Evolutionary conservation across 352 stramenopile genomes (phyloP).

Genomic region (Pythium vanterpoolii): DNA sequence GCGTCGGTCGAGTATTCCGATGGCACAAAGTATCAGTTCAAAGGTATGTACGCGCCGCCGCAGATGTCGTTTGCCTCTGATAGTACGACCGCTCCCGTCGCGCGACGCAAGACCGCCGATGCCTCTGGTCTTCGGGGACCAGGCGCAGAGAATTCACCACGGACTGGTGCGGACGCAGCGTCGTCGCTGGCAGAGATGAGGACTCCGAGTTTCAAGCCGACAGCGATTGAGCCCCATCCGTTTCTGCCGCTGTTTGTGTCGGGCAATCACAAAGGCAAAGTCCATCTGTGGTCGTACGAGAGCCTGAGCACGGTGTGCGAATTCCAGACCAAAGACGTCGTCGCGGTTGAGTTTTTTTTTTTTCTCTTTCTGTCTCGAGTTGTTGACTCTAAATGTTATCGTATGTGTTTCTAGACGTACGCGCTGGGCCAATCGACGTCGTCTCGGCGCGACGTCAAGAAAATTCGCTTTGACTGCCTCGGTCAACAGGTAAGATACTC

Average conservation of each 20-base stretch:
- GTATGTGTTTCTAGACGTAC: conserved; percentile 37
- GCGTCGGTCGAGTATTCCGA: conserved; percentile 65
- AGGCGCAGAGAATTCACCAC: conserved; percentile 8
- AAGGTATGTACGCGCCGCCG: conserved; percentile 67
- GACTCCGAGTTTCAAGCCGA: conserved; percentile 71
- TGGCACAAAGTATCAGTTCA: conserved; percentile 76
- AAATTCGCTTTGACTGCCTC: conserved; percentile 74
- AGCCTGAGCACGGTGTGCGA: conserved; percentile 62
- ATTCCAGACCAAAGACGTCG: conserved; percentile 66
- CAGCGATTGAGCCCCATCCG: conserved; percentile 66
- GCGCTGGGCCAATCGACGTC: conserved; percentile 53
- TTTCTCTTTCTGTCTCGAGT: not conserved
- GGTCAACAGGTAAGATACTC: conserved; percentile 56
- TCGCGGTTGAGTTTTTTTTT: conserved; percentile 36
- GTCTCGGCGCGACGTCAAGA: conserved; percentile 63
- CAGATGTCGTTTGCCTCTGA: conserved; percentile 32
- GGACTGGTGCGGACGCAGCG: not conserved
- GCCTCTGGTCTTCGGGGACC: not conserved
- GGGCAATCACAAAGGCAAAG: conserved; percentile 72
- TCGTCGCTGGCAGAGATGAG: conserved; percentile 32
- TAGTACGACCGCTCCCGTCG: not conserved
- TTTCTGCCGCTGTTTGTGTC: conserved; percentile 79
- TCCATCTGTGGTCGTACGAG: conserved; percentile 85
- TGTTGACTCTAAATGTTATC: not conserved
- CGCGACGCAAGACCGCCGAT: conserved; percentile 19